Evolutionary conservation across 306 rosid genomes (phyloP).

Genomic region (Crataegus laevigata): DNA sequence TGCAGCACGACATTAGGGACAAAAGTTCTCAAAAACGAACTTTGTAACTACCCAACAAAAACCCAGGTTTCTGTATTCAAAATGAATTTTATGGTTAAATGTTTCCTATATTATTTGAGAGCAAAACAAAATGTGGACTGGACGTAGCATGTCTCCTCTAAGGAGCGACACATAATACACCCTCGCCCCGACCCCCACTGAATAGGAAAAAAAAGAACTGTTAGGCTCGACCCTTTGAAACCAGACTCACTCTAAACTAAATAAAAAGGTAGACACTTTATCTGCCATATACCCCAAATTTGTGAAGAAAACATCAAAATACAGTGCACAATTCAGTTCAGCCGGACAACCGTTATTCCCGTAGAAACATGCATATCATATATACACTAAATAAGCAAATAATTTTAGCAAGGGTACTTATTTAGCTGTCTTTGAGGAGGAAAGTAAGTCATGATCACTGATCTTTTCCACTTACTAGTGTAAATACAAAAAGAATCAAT

Average conservation of each 20-base stretch:
- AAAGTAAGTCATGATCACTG: neutral
- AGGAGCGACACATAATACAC: neutral
- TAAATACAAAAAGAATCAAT: slow-evolving; percentile 5
- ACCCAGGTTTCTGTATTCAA: neutral
- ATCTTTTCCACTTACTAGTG: neutral
- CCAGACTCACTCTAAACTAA: neutral
- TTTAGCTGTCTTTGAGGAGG: neutral
- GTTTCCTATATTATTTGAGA: neutral
- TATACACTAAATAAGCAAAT: neutral
- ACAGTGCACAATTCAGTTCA: too few relatives aligned
- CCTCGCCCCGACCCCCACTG: too few relatives aligned
- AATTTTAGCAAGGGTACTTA: neutral
- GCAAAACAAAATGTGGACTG: neutral
- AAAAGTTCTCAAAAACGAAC: neutral
- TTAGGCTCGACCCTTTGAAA: neutral
- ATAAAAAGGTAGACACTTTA: neutral
- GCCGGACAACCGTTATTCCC: too few relatives aligned
- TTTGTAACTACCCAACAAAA: neutral
- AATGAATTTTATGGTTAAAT: neutral
- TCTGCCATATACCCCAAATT: too few relatives aligned
- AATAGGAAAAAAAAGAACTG: neutral
- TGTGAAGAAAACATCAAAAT: too few relatives aligned
- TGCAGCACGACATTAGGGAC: neutral
- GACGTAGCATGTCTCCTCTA: neutral
- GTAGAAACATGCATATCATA: neutral